Evolutionary conservation across 768 basidiomycete species (phyloP).

Genomic region (Suillus subluteus): DNA sequence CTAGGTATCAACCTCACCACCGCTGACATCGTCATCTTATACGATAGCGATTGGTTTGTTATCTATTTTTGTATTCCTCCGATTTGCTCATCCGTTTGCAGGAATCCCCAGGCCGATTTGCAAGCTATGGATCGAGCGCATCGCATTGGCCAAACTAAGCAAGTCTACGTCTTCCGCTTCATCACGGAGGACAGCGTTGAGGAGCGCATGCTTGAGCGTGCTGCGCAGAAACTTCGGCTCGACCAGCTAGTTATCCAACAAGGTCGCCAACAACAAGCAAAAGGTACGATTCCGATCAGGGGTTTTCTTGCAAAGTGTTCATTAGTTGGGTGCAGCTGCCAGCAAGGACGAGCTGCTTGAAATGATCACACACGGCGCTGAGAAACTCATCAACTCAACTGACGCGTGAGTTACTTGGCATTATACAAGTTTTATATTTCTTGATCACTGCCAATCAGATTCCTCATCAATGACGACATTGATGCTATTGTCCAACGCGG

Average conservation of each 20-base stretch:
- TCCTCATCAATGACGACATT: constrained; percentile 86
- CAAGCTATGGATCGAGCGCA: constrained; percentile 99
- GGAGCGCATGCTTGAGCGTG: constrained; percentile 92
- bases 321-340: constrained; percentile 55
- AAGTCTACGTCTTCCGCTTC: constrained; percentile 97
- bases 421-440: constrained; percentile 7
- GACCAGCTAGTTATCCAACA: constrained; percentile 98
- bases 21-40: constrained; percentile 93
- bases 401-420: constrained; percentile 58
- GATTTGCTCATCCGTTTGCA: constrained; percentile 32
- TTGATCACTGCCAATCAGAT: constrained; percentile 40
- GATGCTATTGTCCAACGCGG: constrained; percentile 92
- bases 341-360: constrained; percentile 96
- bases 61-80: background rate
- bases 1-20: constrained; percentile 95
- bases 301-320: background rate
- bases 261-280: constrained; percentile 80
- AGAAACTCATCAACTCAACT: constrained; percentile 87
- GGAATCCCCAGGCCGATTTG: constrained; percentile 98
- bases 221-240: constrained; percentile 91
- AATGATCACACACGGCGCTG: constrained; percentile 98
- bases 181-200: constrained; percentile 96
- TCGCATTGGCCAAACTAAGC: constrained; percentile 96
- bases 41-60: constrained; percentile 91
- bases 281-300: constrained; percentile 51